Conservation (phyloP, 306 rosid species). For the Cucumis melo region DNA sequence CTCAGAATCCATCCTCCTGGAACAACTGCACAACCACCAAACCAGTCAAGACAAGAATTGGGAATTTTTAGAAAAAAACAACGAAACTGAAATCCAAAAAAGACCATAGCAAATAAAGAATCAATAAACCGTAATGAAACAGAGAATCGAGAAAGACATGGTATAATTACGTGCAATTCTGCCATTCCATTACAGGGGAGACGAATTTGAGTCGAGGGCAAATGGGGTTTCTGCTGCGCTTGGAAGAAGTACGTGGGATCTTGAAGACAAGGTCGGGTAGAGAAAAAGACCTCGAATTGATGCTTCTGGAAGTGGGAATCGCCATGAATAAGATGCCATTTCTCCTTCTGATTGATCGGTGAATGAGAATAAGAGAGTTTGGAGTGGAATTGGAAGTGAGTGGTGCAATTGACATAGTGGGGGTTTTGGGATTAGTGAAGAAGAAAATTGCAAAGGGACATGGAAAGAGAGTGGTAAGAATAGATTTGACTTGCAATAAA, state of each 20-base stretch:
- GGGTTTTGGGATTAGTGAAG: neutral
- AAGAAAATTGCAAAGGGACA: neutral
- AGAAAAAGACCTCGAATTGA: slow-evolving; percentile 20
- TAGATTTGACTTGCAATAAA: neutral
- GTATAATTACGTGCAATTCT: slow-evolving; percentile 66
- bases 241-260: slow-evolving; percentile 17
- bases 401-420: slow-evolving; percentile 31
- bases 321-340: slow-evolving; percentile 10
- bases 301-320: slow-evolving; percentile 21
- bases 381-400: slow-evolving; percentile 13
- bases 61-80: neutral
- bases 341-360: slow-evolving; percentile 8
- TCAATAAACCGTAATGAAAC: neutral
- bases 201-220: slow-evolving; percentile 23
- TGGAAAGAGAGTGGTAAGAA: neutral
- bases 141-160: neutral
- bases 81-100: neutral
- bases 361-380: neutral
- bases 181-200: slow-evolving; percentile 90
- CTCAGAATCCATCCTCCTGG: neutral
- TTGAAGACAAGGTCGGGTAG: slow-evolving; percentile 21
- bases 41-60: neutral
- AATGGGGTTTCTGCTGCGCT: slow-evolving; percentile 17
- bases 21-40: neutral
- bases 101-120: neutral